A percentile compares a stretch with the other conserved stretches of the same genome.
Evolutionary conservation across 1,139 yeast species (phyloP).

Genomic region (Scheffersomyces parashehatae): DNA sequence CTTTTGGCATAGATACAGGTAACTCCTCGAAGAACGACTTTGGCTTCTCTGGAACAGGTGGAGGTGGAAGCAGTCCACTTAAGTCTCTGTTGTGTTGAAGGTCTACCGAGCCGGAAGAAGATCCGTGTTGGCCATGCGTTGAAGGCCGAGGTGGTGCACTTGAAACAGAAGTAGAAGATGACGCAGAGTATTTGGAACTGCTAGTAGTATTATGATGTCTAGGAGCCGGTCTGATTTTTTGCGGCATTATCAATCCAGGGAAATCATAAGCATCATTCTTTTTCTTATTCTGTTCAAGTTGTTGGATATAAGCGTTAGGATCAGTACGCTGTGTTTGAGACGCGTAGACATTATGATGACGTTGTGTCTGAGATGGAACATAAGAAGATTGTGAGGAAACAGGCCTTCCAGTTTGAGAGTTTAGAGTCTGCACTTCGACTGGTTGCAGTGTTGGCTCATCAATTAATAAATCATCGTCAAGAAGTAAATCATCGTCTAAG

Average conservation of each 20-base stretch:
- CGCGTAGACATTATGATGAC: slow-evolving; percentile 2
- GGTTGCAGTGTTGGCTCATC: slow-evolving; percentile 10
- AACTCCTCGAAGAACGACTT: slow-evolving; percentile 59
- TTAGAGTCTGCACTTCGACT: too few species aligned
- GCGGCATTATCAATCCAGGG: slow-evolving; percentile 61
- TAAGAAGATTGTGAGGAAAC: too few species aligned
- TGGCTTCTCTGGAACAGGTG: slow-evolving; percentile 11
- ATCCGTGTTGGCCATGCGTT: background rate
- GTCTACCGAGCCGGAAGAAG: background rate
- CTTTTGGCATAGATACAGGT: slow-evolving; percentile 35
- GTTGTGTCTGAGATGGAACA: background rate
- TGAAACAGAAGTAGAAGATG: slow-evolving; percentile 4
- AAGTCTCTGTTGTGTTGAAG: too few species aligned
- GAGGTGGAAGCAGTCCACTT: slow-evolving; percentile 8
- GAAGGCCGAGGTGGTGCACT: slow-evolving; percentile 3
- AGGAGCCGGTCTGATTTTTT: slow-evolving; percentile 36
- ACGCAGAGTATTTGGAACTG: slow-evolving; percentile 27
- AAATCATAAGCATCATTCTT: slow-evolving; percentile 79
- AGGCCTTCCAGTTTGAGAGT: too few species aligned
- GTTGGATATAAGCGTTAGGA: slow-evolving; percentile 23
- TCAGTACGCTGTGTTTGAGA: slow-evolving; percentile 1
- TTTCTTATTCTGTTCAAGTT: slow-evolving; percentile 48
- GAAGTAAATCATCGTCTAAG: slow-evolving; percentile 50
- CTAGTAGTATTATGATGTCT: slow-evolving; percentile 15
- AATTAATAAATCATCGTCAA: slow-evolving; percentile 32